Conservation (phyloP, 2,329 filamentous ascomycete genomes). For the Talaromyces piceae region DNA sequence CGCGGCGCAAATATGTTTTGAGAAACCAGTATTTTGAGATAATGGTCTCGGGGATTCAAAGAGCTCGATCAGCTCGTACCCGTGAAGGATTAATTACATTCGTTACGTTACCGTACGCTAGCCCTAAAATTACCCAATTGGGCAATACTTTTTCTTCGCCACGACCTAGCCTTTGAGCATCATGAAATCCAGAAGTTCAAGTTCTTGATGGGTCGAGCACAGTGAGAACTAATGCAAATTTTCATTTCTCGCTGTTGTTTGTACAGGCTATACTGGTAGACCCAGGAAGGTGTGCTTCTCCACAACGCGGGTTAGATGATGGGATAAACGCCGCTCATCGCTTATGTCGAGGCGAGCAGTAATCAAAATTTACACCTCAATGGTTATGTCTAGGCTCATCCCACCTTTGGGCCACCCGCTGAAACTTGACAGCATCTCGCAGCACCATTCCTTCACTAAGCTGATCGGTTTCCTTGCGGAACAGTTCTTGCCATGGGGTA, state of each 20-base stretch:
- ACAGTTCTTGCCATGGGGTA: constrained; percentile 47
- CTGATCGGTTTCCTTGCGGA: constrained; percentile 40
- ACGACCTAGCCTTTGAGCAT: too few species aligned
- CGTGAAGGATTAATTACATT: not conserved
- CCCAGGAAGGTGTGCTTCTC: too few species aligned
- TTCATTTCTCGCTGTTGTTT: too few species aligned
- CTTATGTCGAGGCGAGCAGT: too few species aligned
- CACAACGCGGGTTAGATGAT: too few species aligned
- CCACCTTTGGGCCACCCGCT: constrained; percentile 38
- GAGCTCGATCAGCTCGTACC: not conserved
- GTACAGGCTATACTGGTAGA: too few species aligned
- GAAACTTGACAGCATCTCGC: constrained; percentile 39
- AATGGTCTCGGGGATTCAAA: not conserved
- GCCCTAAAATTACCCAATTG: not conserved
- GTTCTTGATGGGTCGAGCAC: too few species aligned
- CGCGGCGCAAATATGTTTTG: too few species aligned
- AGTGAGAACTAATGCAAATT: too few species aligned
- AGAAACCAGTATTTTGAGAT: not conserved
- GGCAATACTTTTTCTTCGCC: not conserved
- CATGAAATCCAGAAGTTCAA: too few species aligned
- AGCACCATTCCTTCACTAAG: constrained; percentile 44
- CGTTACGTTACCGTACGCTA: not conserved
- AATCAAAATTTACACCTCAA: constrained; percentile 18
- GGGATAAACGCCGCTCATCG: too few species aligned
- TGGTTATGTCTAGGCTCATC: constrained; percentile 41